Evolutionary conservation across 2,329 filamentous ascomycete genomes (phyloP).

Genomic region (Rhynchosporium agropyri): DNA sequence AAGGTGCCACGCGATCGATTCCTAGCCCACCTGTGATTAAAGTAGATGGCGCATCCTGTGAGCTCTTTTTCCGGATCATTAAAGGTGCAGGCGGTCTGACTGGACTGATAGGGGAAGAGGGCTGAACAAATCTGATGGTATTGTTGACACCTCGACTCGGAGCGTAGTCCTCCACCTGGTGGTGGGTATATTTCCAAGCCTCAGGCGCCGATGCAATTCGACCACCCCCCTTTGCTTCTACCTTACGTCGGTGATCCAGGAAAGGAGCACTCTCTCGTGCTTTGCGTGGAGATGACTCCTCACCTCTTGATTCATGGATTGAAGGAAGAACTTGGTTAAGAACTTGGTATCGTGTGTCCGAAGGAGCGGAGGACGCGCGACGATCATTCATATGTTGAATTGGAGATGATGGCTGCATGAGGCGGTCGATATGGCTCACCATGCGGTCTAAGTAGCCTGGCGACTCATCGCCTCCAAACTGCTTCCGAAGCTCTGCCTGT

Average conservation of each 20-base stretch:
- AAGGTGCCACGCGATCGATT: neutral
- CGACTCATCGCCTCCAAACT: conserved; percentile 42
- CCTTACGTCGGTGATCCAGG: conserved; percentile 21
- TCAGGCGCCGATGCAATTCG: conserved; percentile 41
- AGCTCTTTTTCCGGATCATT: conserved; percentile 40
- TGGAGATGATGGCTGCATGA: conserved; percentile 50
- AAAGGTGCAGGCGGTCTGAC: conserved; percentile 41
- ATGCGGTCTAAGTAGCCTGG: conserved; percentile 58
- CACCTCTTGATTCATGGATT: conserved; percentile 36
- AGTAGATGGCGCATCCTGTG: conserved; percentile 25
- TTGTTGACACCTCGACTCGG: conserved; percentile 27
- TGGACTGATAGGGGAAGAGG: conserved; percentile 36
- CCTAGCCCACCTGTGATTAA: conserved; percentile 28
- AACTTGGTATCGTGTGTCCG: conserved; percentile 24
- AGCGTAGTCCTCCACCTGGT: conserved; percentile 21
- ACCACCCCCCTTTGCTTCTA: conserved; percentile 28
- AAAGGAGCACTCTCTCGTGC: conserved; percentile 22
- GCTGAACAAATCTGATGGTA: conserved; percentile 39
- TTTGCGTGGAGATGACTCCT: conserved; percentile 32
- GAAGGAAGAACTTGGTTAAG: conserved; percentile 34
- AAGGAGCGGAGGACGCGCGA: conserved; percentile 52
- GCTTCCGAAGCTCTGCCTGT: conserved; percentile 38
- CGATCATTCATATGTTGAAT: conserved; percentile 38
- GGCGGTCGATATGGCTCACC: conserved; percentile 59
- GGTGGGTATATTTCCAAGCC: conserved; percentile 24